A percentile compares a stretch with the other conserved stretches of the same genome.
Evolutionary conservation across 1,284 basidiomycete genomes (phyloP).

Genomic region (Tilletia setariae): DNA sequence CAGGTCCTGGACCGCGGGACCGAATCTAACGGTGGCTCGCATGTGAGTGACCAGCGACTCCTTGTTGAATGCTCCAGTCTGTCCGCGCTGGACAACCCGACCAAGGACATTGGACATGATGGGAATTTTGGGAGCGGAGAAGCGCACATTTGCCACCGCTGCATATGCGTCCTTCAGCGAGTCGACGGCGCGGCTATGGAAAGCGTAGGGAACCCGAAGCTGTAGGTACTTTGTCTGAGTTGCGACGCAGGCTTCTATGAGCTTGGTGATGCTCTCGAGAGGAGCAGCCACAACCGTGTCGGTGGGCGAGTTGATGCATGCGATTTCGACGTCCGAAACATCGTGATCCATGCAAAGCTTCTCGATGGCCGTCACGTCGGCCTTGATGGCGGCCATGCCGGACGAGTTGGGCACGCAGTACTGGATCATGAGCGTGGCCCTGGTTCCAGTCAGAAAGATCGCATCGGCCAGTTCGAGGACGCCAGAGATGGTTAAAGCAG

Average conservation of each 20-base stretch:
- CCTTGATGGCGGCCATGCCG: constrained; percentile 25
- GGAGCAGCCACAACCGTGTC: constrained; percentile 33
- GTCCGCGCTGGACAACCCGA: constrained; percentile 8
- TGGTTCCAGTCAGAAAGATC: constrained; percentile 29
- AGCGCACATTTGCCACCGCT: constrained; percentile 14
- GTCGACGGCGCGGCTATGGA: constrained; percentile 31
- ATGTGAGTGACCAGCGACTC: constrained; percentile 27
- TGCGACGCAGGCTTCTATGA: constrained; percentile 21
- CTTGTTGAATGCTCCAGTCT: constrained; percentile 10
- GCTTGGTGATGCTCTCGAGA: constrained; percentile 23
- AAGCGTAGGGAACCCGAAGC: constrained; percentile 35
- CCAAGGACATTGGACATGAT: constrained; percentile 31
- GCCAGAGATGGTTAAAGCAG: constrained; percentile 28
- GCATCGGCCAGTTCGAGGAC: constrained; percentile 27
- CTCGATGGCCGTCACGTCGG: background rate
- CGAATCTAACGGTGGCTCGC: constrained; percentile 29
- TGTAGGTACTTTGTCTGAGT: constrained; percentile 31
- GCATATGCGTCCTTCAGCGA: constrained; percentile 19
- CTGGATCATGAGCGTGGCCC: constrained; percentile 32
- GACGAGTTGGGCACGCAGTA: constrained; percentile 29
- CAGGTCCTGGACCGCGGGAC: constrained; percentile 23
- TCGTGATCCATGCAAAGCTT: background rate
- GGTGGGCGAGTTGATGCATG: constrained; percentile 33
- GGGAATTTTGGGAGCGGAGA: constrained; percentile 21
- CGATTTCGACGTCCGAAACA: constrained; percentile 22